Conservation (phyloP, 2,329 filamentous ascomycete species). For the Mycosphaerella sp. region DNA sequence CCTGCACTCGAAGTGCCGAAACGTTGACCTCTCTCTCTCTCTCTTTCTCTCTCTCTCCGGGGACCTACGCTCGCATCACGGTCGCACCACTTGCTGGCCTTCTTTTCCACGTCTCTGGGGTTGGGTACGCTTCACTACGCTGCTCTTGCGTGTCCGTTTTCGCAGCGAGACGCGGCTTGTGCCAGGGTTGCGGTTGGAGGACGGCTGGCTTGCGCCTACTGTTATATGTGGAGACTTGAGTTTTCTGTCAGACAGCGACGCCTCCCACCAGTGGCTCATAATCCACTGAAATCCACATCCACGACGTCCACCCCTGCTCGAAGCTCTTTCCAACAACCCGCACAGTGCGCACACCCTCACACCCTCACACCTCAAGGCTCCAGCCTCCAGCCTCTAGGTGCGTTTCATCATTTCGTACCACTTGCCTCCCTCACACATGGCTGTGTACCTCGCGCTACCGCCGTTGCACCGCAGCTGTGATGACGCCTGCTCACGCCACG, state of each 20-base stretch:
- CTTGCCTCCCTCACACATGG: neutral
- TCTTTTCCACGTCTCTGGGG: neutral
- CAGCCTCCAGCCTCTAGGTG: too few relatives aligned
- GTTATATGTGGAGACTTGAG: neutral
- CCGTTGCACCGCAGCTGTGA: neutral
- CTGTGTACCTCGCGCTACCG: neutral
- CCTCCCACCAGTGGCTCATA: slow-evolving; percentile 4
- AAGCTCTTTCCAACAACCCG: neutral
- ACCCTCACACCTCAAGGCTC: too few relatives aligned
- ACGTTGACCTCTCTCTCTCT: neutral
- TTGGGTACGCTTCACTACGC: neutral
- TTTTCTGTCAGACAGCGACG: neutral
- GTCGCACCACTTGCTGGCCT: neutral
- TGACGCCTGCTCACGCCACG: neutral
- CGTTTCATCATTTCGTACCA: neutral
- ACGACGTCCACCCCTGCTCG: neutral
- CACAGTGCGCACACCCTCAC: too few relatives aligned
- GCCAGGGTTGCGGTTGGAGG: neutral
- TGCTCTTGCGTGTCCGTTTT: neutral
- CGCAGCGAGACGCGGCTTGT: neutral
- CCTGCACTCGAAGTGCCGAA: too few relatives aligned
- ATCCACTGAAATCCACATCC: neutral
- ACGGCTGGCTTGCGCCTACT: neutral
- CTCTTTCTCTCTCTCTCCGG: neutral
- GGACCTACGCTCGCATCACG: neutral